Percentiles rank a stretch among this genome's conserved stretches.
These are phyloP conservation scores for Blakeslea trispora DNA, from an alignment of 371 early-diverging fungal species.

Conservation along the genomic window DNA sequence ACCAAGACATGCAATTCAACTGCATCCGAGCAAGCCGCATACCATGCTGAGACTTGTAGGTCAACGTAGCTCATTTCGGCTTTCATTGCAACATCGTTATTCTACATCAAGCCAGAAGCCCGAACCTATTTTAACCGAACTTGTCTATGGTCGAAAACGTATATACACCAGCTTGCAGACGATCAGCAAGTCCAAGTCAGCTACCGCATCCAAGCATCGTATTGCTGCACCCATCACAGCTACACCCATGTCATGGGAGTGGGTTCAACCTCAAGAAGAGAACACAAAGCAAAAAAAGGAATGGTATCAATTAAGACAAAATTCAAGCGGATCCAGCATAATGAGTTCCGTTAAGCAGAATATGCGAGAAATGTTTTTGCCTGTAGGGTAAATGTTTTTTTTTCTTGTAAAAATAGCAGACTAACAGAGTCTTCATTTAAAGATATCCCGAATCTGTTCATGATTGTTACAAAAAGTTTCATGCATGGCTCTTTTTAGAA, in stretches of 20 bases:
- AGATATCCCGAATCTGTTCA: slow-evolving; percentile 57
- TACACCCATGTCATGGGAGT: slow-evolving; percentile 51
- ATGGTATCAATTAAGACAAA: slow-evolving; percentile 22
- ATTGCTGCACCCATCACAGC: slow-evolving; percentile 47
- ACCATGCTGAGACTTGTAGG: too few species aligned
- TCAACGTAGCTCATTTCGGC: too few species aligned
- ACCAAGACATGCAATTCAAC: too few species aligned
- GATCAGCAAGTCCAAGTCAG: slow-evolving; percentile 46
- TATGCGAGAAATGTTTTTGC: slow-evolving; percentile 63
- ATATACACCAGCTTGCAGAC: slow-evolving; percentile 55
- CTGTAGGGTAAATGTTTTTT: slow-evolving; percentile 52
- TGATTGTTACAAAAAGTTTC: slow-evolving; percentile 59
- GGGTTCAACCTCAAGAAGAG: slow-evolving; percentile 34
- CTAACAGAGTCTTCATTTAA: not conserved
- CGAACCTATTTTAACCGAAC: slow-evolving; percentile 53
- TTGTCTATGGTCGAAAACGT: slow-evolving; percentile 57
- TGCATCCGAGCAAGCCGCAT: too few species aligned
- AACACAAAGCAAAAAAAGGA: slow-evolving; percentile 10
- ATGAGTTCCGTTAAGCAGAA: slow-evolving; percentile 44
- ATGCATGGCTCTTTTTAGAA: slow-evolving; percentile 67
- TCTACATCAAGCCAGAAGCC: too few species aligned
- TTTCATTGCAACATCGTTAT: too few species aligned
- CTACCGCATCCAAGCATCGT: slow-evolving; percentile 37
- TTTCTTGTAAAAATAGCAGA: not conserved
- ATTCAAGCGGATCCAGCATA: slow-evolving; percentile 18